Base-by-base conservation (phyloP, 164 flowering plant species). In the Liquidambar formosana region DNA sequence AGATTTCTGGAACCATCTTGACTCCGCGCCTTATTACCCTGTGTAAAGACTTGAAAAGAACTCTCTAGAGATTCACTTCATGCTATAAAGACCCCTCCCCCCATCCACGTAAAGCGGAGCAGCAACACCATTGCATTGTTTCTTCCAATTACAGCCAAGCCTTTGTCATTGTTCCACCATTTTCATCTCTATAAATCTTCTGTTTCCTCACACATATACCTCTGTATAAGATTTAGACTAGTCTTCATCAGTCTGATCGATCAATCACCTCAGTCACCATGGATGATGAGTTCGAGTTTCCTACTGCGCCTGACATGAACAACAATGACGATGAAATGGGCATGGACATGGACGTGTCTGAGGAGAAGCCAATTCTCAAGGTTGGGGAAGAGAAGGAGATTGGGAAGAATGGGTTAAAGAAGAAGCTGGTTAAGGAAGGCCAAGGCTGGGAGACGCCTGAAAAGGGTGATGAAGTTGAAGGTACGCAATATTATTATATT, bases 341-440 rank as follows among this genome's bases (percentile, higher is more conserved):
- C 58, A 38, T 76, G 38, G 79, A 63, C 45, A 69, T 22, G 38
- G 64, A 41, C 3, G 65, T 2, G 41, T 2, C 4, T 33, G 96
- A 86, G 10, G 89, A 71, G 18, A 53, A 63, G 49, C 78, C 87
- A 23, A 26, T 68, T 19, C 23, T 86, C 76, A 91, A 93, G 75
- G 92, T 86, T 8, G 98, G 97, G 2, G 98, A 93, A 57, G 98
- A 93, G 86, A 91, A 88, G 83, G 95, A 93, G 88, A 93, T 93
- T 80, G 97, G 93, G 1, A 71, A 73, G 0, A 76, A 85, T 53
- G 98, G 98, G 0, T 70, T 93, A 81, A 89, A 88, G 87, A 93
- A 93, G 89, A 91, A 88, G 83, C 94, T 93, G 25, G 57, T 93
- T 58, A 91, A 87, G 79, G 95, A 89, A 73, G 98, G 98, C 48